Base-by-base conservation (phyloP, 176 grass and related monocot species). In the Rhynchospora tenuis region DNA sequence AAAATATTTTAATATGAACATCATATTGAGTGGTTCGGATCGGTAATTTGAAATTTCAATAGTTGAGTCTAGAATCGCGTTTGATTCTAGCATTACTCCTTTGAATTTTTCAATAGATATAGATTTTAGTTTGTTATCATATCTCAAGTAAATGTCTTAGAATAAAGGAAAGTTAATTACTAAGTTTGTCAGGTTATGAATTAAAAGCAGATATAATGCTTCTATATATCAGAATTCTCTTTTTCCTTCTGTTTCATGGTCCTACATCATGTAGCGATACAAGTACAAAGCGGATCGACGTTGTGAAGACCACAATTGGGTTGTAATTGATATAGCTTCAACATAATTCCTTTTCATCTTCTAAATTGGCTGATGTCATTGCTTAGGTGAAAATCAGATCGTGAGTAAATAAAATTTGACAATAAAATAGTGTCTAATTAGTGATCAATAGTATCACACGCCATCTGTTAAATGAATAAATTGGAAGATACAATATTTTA, bases 391-490 rank as follows among this genome's bases (percentile, higher is more conserved):
- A 79, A 72, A 55, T 47, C 31, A 83, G 69, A 57, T 83, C 74
- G 45, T 15, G 59, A 73, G 22, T 52, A 50, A 79, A 76, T 33
- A 83, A 59, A 63, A 23, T 5, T 26, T 8, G 51, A 60, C 62
- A 87, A 68, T 90, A 92, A 68, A 51, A 20, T 88, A 84, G 42
- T 59, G 70, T 68, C 64, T 68, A 46, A 58, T 31, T 64, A 81
- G 83, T 90, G 88, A 86, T 84, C 76, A 55, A 54, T 64, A 56
- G 64, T 68, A 58, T 84, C 79, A 81, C 91, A 92, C 62, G 48
- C 67, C 61, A 73, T 73, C 47, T 38, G 59, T 38, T 86, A 70
- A 78, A 64, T 78, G 42, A 58, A 64, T 66, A 27, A 58, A 33
- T 24, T 67, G 58, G 58, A 88, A 81, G 15, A 42, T 4, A 19